Evolutionary conservation across 2,329 filamentous ascomycete species (phyloP).

Genomic region (Venturiaceae sp.): DNA sequence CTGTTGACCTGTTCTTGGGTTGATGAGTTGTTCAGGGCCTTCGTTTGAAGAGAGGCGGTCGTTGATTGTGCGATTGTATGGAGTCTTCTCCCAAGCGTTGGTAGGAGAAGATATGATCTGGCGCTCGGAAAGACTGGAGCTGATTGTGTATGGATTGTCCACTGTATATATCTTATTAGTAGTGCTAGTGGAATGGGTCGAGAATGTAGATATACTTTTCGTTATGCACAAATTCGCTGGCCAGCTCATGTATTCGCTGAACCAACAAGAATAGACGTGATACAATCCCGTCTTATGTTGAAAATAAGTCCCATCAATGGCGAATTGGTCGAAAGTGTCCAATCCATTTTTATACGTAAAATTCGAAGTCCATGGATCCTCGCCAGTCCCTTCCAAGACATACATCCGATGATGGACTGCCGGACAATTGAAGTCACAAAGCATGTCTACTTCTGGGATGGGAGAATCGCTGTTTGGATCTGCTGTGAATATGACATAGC

Average conservation of each 20-base stretch:
- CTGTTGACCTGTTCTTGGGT: conserved; percentile 34
- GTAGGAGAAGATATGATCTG: conserved; percentile 36
- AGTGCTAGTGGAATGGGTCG: not conserved
- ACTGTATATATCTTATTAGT: conserved; percentile 14
- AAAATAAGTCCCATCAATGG: conserved; percentile 45
- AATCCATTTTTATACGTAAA: conserved; percentile 37
- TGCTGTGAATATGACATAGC: conserved; percentile 45
- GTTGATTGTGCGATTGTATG: conserved; percentile 36
- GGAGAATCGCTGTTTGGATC: conserved; percentile 34
- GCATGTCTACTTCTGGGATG: conserved; percentile 6
- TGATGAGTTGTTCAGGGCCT: conserved; percentile 39
- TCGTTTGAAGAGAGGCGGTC: conserved; percentile 39
- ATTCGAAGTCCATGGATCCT: conserved; percentile 34
- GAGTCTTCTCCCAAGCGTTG: conserved; percentile 42
- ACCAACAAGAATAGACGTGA: conserved; percentile 31
- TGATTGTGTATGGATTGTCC: conserved; percentile 37
- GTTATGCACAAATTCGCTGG: conserved; percentile 44
- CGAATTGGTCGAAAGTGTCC: conserved; percentile 42
- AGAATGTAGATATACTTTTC: conserved; percentile 15
- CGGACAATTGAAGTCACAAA: conserved; percentile 27
- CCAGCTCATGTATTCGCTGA: conserved; percentile 36
- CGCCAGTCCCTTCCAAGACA: conserved; percentile 32
- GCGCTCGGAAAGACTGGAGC: conserved; percentile 34
- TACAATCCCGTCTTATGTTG: conserved; percentile 27
- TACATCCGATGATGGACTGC: conserved; percentile 44